Evolutionary conservation across 768 basidiomycete species (phyloP), one percentile per base, ranked within the genome.

Genomic region (Boletus rufocinnamomeus): DNA sequence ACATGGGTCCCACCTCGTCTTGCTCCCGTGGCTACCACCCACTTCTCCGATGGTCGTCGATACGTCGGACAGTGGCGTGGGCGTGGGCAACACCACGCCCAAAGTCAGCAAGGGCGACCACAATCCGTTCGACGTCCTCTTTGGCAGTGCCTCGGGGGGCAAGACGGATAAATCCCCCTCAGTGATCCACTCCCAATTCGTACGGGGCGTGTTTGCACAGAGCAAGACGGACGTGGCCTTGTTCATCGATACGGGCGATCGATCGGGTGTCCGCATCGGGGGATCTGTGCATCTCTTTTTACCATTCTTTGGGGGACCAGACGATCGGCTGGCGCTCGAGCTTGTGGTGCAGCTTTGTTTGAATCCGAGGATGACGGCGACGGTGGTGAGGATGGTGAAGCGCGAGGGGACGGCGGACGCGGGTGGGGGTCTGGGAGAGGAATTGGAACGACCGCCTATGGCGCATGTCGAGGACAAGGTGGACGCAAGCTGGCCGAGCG

Each of bases 281-380:
- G 74, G 74, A 41, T 71, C 66, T 10, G 81, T 86, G 66, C 90
- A 93, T 67, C 63, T 98, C 16, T 90, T 93, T 74, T 66, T 97
- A 14, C 91, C 93, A 0, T 98, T 98, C 82, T 91, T 93, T 70
- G 96, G 96, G 25, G 96, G 96, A 0, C 89, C 93, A 0, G 96
- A 98, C 71, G 95, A 97, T 69, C 81, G 96, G 3, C 79, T 94
- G 19, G 92, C 93, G 0, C 75, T 98, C 37, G 85, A 89, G 32
- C 85, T 98, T 63, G 88, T 91, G 25, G 82, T 89, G 16, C 95
- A 95, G 72, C 76, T 97, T 30, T 95, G 91, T 70, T 76, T 81
- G 57, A 88, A 87, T 62, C 77, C 82, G 14, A 77, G 75, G 55
- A 80, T 91, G 14, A 82, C 76, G 10, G 96, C 93, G 13, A 93